Conservation (phyloP, 805 yeast species). For the Lipomyces japonicus region DNA sequence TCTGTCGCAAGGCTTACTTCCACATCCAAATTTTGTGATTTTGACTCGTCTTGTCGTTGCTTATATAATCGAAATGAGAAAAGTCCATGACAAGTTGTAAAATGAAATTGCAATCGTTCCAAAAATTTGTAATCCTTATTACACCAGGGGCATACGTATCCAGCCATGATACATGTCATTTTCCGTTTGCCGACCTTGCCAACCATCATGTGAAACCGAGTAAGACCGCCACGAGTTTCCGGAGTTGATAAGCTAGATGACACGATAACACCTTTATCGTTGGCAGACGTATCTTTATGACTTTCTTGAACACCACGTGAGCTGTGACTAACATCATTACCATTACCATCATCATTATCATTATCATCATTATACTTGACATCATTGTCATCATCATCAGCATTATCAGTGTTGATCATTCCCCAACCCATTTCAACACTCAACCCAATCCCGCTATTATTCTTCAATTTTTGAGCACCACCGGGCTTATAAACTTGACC, state of each 20-base stretch:
- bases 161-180: conserved; percentile 15
- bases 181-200: too few species aligned
- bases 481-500: conserved; percentile 8
- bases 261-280: too few species aligned
- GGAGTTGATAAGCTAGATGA: too few species aligned
- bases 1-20: conserved; percentile 15
- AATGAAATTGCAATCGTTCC: conserved; percentile 23
- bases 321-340: background rate
- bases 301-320: background rate
- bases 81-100: conserved; percentile 17
- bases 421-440: conserved; percentile 24
- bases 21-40: conserved; percentile 15
- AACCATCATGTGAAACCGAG: too few species aligned
- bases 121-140: conserved; percentile 6
- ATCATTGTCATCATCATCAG: too few species aligned
- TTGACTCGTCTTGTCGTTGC: too few species aligned
- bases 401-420: background rate
- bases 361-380: too few species aligned
- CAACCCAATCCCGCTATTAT: conserved; percentile 15
- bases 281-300: too few species aligned
- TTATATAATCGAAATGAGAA: conserved; percentile 16
- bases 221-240: too few species aligned
- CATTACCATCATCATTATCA: background rate
- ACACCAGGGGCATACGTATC: conserved; percentile 25
- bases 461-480: conserved; percentile 5